phyloP scores from a whole-genome alignment of 352 stramenopile genomes.

The Phytophthora ohioensis region DNA sequence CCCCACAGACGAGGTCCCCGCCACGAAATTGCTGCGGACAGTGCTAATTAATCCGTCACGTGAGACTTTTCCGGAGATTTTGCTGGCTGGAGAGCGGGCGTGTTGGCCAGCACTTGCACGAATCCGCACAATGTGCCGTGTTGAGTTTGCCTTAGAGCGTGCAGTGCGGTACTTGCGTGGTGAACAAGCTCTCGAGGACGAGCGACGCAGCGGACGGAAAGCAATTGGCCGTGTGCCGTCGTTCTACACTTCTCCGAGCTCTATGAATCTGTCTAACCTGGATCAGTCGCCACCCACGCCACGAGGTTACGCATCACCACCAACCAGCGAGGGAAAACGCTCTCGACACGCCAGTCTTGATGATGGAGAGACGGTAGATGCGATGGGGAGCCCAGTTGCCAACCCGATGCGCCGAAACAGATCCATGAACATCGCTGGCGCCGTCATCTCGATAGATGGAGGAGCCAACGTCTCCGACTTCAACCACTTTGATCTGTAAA shows the following conservation, averaged over 20 bases:
- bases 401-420: constrained; percentile 69
- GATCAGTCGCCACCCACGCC: constrained; percentile 52
- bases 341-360: constrained; percentile 38
- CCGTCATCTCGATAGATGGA: constrained; percentile 85
- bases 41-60: constrained; percentile 85
- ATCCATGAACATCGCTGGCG: constrained; percentile 83
- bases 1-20: constrained; percentile 90
- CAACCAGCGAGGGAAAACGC: constrained; percentile 24
- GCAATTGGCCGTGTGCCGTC: constrained; percentile 83
- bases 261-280: constrained; percentile 84
- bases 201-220: constrained; percentile 73
- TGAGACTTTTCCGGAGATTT: constrained; percentile 69
- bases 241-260: constrained; percentile 90
- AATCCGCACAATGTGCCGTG: constrained; percentile 96
- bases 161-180: constrained; percentile 83
- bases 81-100: constrained; percentile 92
- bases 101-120: constrained; percentile 94
- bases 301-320: constrained; percentile 13
- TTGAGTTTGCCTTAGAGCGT: constrained; percentile 97
- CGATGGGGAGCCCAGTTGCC: constrained; percentile 21
- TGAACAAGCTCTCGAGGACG: constrained; percentile 85
- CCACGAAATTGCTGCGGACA: constrained; percentile 81
- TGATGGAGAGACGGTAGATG: constrained; percentile 34
- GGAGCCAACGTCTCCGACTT: constrained; percentile 45
- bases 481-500: constrained; percentile 57